phyloP scores from a whole-genome alignment of 208 protist species.

The Crithidia fasciculata region DNA sequence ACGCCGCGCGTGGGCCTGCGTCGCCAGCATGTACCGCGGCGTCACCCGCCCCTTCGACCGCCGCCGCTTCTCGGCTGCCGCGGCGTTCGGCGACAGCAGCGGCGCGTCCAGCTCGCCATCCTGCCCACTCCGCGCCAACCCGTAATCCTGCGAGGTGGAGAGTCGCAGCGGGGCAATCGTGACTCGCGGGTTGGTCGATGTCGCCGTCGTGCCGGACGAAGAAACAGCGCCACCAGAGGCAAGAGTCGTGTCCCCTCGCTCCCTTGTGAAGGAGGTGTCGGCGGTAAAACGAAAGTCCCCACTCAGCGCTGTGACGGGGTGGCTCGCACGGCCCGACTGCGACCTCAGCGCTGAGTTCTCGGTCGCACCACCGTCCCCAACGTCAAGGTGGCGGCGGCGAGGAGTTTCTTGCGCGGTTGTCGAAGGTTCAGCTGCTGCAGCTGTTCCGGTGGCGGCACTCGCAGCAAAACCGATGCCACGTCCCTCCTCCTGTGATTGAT shows the following conservation, averaged over 20 bases:
- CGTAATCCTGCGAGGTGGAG: neutral
- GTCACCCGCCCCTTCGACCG: constrained; percentile 17
- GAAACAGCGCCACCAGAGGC: neutral
- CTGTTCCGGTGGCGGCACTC: neutral
- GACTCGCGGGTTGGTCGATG: neutral
- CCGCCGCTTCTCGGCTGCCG: constrained; percentile 4
- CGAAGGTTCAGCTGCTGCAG: neutral
- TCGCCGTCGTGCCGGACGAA: neutral
- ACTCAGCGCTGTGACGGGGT: neutral
- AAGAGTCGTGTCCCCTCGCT: neutral
- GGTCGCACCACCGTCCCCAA: neutral
- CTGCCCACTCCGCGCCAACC: neutral
- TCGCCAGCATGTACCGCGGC: constrained; percentile 53
- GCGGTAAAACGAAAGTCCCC: neutral
- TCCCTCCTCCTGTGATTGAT: neutral
- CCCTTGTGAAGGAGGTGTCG: neutral
- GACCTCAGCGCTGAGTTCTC: neutral
- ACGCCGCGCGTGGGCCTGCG: constrained; percentile 35
- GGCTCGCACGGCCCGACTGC: neutral
- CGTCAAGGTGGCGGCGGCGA: neutral
- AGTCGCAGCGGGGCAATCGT: constrained; percentile 4
- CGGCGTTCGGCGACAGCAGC: neutral
- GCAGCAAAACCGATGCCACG: neutral
- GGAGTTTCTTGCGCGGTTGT: neutral
- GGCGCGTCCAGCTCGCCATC: neutral